Evolutionary conservation across 2,329 filamentous ascomycete species (phyloP).

Genomic region (Coleophoma cylindrospora): DNA sequence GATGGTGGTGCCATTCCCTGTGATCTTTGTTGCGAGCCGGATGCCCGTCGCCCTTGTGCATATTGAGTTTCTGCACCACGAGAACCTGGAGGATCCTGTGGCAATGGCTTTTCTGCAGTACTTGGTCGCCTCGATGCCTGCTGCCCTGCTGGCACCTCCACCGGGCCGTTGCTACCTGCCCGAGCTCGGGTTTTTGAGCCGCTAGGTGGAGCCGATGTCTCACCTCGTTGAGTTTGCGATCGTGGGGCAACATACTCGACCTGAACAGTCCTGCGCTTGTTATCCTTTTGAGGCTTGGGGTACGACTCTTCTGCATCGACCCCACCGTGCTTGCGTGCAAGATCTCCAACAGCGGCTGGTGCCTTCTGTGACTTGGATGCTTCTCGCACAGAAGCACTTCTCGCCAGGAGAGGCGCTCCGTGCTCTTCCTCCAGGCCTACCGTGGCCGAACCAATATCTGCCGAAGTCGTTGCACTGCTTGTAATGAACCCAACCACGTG

Average conservation of each 20-base stretch:
- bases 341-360: conserved; percentile 50
- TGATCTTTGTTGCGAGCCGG: conserved; percentile 20
- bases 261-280: conserved; percentile 91
- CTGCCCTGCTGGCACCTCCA: conserved; percentile 28
- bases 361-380: conserved; percentile 64
- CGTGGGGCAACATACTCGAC: conserved; percentile 95
- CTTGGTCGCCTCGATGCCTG: conserved; percentile 27
- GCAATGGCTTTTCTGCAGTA: conserved; percentile 52
- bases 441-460: conserved; percentile 78
- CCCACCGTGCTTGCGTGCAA: conserved; percentile 69
- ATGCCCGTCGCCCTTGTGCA: conserved; percentile 31
- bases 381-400: conserved; percentile 90
- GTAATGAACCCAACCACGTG: conserved; percentile 96
- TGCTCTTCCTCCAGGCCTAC: conserved; percentile 50
- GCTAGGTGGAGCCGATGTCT: conserved; percentile 24
- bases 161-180: conserved; percentile 48
- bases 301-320: conserved; percentile 61
- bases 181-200: conserved; percentile 46
- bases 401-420: conserved; percentile 61
- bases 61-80: conserved; percentile 43
- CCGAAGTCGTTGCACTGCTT: conserved; percentile 83
- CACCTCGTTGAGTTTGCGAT: conserved; percentile 72
- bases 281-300: conserved; percentile 67
- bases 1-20: conserved; percentile 38
- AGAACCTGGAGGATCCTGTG: conserved; percentile 47